Evolutionary conservation across 495 filamentous ascomycete genomes (phyloP), one percentile per base, ranked within the genome.

Genomic region (Penicillium verhagenii): DNA sequence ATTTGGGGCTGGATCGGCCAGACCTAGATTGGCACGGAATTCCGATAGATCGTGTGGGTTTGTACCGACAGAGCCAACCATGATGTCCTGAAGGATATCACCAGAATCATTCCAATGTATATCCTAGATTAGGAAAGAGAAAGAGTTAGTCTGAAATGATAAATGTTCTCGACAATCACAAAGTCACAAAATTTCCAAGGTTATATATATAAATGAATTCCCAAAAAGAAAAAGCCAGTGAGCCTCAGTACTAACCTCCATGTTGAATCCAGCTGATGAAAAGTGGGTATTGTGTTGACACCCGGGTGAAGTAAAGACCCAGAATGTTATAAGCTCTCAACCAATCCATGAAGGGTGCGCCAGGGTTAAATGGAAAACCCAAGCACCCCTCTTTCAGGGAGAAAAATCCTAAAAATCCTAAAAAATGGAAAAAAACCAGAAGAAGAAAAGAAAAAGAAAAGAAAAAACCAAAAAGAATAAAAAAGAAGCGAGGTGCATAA

Each of bases 31-130:
- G 14, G 64, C 44, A 35, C 31, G 47, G 19, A 58, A 29, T 21
- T 54, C 37, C 52, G 62, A 7, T 47, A 61, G 23, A 52, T 59
- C 40, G 10, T 51, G 46, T 25, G 28, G 43, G 39, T 65, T 49
- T 47, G 53, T 21, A 25, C 47, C 25, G 52, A 64, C 57, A 7
- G 51, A 53, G 19, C 50, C 35, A 25, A 47, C 62, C 65, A 71
- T 64, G 60, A 75, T 73, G 38, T 66, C 70, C 23, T 73, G 72
- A 8, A 75, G 71, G 37, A 71, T 52, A 60, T 75, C 69, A 42
- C 55, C 49, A 19, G 70, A 61, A 45, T 64, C 52, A 23, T 59
- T 58, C 72, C 72, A 75, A 43, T 19, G 26, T 20, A 26, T 25
- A 25, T 45, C 42, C 42, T 45, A 26, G 6, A 6, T 6, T 14